These are phyloP conservation scores for Hericium coralloides DNA, from an alignment of 768 basidiomycete genomes.

Conservation along the genomic window DNA sequence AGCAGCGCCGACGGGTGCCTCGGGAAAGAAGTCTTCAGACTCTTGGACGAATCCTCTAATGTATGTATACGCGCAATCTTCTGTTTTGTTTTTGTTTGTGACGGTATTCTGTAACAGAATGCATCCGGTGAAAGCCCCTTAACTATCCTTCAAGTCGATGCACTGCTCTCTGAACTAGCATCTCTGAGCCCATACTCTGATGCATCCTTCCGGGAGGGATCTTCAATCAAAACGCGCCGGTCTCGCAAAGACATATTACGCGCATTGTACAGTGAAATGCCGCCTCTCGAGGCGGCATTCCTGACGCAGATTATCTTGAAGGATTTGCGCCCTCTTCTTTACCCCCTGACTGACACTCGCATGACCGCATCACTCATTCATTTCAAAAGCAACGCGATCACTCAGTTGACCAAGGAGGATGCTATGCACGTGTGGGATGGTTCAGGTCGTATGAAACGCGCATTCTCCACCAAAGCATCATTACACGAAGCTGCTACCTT, in stretches of 20 bases:
- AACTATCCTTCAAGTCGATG: constrained; percentile 46
- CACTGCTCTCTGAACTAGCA: constrained; percentile 68
- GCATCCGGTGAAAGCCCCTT: constrained; percentile 25
- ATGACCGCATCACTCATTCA: constrained; percentile 41
- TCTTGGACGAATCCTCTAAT: constrained; percentile 32
- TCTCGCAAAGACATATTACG: constrained; percentile 33
- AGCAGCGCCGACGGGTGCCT: constrained; percentile 53
- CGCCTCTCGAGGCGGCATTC: constrained; percentile 55
- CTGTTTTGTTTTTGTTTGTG: not conserved
- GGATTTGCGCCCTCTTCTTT: constrained; percentile 74
- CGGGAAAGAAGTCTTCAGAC: constrained; percentile 50
- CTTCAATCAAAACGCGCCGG: constrained; percentile 25
- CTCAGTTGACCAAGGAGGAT: constrained; percentile 45
- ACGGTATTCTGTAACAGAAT: constrained; percentile 13
- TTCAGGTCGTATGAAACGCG: constrained; percentile 37
- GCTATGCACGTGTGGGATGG: constrained; percentile 73
- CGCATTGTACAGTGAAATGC: constrained; percentile 49
- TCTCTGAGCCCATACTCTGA: constrained; percentile 54
- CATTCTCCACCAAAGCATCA: constrained; percentile 47
- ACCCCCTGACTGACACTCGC: constrained; percentile 49
- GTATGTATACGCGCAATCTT: constrained; percentile 20
- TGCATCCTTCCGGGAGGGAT: constrained; percentile 29
- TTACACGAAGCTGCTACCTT: constrained; percentile 47
- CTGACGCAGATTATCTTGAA: constrained; percentile 85
- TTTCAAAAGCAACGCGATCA: constrained; percentile 49